These are phyloP conservation scores for Vicia villosa DNA, from an alignment of 306 rosid species.

Conservation along the genomic window DNA sequence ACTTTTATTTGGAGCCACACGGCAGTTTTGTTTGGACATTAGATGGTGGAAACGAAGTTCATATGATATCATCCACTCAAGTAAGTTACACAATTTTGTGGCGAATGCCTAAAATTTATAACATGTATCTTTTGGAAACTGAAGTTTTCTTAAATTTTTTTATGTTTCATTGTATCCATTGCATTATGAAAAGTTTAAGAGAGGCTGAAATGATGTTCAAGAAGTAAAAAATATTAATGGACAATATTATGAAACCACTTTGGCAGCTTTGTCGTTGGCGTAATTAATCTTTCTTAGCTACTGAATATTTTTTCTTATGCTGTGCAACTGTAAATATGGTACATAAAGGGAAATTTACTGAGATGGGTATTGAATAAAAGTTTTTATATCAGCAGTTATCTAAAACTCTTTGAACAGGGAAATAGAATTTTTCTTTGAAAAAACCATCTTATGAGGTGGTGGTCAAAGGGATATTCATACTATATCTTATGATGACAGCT, in stretches of 20 bases:
- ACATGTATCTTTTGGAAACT: constrained; percentile 7
- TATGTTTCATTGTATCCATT: constrained; percentile 8
- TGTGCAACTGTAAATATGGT: neutral
- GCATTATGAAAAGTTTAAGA: constrained; percentile 11
- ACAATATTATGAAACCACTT: neutral
- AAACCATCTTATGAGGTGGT: neutral
- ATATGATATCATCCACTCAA: constrained; percentile 94
- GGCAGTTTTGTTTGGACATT: constrained; percentile 82
- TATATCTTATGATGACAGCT: constrained; percentile 10
- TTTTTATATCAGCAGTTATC: neutral
- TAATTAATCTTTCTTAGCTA: constrained; percentile 18
- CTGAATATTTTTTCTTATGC: constrained; percentile 8
- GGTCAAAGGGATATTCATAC: neutral
- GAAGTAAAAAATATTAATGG: neutral
- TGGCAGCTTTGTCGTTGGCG: constrained; percentile 20
- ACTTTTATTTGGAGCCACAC: constrained; percentile 91
- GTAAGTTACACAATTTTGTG: constrained; percentile 52
- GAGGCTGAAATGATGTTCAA: neutral
- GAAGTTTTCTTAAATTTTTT: constrained; percentile 23
- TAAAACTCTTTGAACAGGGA: neutral
- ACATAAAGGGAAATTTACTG: neutral
- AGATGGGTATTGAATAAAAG: constrained; percentile 3
- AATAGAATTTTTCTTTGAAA: constrained; percentile 18
- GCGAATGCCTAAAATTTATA: constrained; percentile 12
- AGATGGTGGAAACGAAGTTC: constrained; percentile 95